A percentile compares a stretch with the other conserved stretches of the same genome.
Conservation (phyloP, 108 stramenopile species). For the Cyclotella choctawhatcheeana region DNA sequence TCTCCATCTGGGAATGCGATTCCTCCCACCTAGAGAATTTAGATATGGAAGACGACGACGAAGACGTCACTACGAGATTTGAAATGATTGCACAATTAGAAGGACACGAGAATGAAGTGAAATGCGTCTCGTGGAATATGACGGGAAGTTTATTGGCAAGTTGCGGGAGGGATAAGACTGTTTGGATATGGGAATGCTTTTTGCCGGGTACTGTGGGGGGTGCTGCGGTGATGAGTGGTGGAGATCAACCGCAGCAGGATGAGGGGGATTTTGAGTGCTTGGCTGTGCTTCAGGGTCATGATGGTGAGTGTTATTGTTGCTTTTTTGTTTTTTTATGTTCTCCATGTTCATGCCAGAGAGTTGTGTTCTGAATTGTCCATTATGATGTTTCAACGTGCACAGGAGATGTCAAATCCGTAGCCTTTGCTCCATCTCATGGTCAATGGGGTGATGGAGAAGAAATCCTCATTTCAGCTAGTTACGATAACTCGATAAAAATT, state of each 20-base stretch:
- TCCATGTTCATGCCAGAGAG: neutral
- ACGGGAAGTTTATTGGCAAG: conserved; percentile 92
- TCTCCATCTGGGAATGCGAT: conserved; percentile 83
- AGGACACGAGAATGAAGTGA: conserved; percentile 95
- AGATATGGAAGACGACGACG: conserved; percentile 14
- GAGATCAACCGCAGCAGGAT: conserved; percentile 8
- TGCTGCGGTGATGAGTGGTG: conserved; percentile 22
- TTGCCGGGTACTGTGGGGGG: conserved; percentile 78
- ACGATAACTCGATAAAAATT: conserved; percentile 92
- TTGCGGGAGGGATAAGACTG: conserved; percentile 96
- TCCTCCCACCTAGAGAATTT: neutral
- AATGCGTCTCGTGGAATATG: conserved; percentile 89
- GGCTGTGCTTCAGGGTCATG: conserved; percentile 94
- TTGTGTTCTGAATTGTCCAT: too few species aligned
- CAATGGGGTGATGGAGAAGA: conserved; percentile 87
- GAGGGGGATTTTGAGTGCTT: conserved; percentile 92
- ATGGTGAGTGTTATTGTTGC: conserved; percentile 38
- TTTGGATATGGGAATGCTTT: conserved; percentile 98
- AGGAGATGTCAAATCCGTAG: conserved; percentile 92
- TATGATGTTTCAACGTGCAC: neutral
- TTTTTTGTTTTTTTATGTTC: neutral
- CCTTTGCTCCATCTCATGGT: conserved; percentile 83
- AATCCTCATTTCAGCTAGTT: conserved; percentile 82
- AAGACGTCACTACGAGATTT: conserved; percentile 41
- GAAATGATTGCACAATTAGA: conserved; percentile 87